Evolutionary conservation across 2,329 filamentous ascomycete species (phyloP).

Genomic region (Leptographium lundbergii): DNA sequence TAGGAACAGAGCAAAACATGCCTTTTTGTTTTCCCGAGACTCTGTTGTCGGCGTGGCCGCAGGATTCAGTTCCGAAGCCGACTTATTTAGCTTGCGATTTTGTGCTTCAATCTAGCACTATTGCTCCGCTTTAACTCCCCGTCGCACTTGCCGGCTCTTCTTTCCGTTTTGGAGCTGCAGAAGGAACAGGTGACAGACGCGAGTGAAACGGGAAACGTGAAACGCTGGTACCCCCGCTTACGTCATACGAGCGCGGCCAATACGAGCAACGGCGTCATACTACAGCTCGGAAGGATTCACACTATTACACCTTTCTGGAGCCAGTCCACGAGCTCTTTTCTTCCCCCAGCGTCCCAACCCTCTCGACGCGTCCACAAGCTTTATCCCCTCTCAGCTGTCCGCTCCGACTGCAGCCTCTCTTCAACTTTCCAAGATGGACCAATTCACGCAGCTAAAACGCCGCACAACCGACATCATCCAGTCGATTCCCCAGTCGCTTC

Average conservation of each 20-base stretch:
- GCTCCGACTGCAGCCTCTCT: background rate
- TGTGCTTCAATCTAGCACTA: background rate
- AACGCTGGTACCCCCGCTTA: background rate
- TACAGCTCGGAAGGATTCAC: background rate
- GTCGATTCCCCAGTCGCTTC: background rate
- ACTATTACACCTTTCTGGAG: background rate
- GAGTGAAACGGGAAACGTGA: background rate
- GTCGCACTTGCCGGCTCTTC: background rate
- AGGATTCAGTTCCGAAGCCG: no score
- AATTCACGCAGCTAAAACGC: conserved; percentile 39
- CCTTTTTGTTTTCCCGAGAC: no score
- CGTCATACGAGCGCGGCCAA: background rate
- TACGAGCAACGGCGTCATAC: background rate
- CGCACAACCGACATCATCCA: conserved; percentile 41
- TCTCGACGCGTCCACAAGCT: background rate
- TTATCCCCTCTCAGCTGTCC: background rate
- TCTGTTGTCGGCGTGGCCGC: no score
- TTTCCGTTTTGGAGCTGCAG: background rate
- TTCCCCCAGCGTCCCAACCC: background rate
- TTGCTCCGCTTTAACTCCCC: background rate
- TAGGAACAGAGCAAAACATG: no score
- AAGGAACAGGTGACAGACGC: background rate
- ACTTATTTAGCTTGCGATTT: background rate
- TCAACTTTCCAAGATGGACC: conserved; percentile 29
- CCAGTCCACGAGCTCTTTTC: background rate